phyloP scores from a whole-genome alignment of 495 filamentous ascomycete species.

The Mytilinidion resinicola region DNA sequence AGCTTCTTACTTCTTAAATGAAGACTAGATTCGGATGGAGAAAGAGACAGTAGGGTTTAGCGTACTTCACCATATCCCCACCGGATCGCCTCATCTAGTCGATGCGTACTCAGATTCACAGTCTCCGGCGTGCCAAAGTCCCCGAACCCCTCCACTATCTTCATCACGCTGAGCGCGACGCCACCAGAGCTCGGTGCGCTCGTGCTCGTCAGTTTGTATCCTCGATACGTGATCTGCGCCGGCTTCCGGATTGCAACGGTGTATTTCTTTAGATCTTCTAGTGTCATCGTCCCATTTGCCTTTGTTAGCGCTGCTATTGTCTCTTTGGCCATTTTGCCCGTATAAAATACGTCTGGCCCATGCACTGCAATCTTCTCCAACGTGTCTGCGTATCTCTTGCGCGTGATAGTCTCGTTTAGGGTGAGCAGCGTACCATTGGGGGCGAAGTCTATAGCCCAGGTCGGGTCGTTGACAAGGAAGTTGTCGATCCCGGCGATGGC shows the following conservation, averaged over 20 bases:
- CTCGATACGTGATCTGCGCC: constrained; percentile 63
- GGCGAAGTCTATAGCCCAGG: constrained; percentile 83
- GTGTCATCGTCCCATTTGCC: constrained; percentile 72
- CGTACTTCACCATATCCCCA: constrained; percentile 71
- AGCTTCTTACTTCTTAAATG: background rate
- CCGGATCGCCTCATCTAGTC: constrained; percentile 77
- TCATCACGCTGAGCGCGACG: constrained; percentile 66
- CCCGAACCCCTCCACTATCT: constrained; percentile 68
- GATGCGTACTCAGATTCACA: constrained; percentile 64
- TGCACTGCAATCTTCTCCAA: constrained; percentile 64
- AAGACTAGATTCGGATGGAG: no score
- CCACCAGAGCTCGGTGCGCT: constrained; percentile 68
- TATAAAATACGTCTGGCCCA: constrained; percentile 72
- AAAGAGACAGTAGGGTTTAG: no score
- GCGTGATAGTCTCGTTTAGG: constrained; percentile 68
- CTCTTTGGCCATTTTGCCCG: constrained; percentile 62
- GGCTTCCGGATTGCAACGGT: constrained; percentile 53
- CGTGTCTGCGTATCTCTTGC: constrained; percentile 71
- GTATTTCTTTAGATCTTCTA: constrained; percentile 70
- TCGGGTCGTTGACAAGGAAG: constrained; percentile 65
- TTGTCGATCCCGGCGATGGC: constrained; percentile 39
- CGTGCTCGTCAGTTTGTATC: constrained; percentile 59
- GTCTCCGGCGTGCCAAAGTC: constrained; percentile 47
- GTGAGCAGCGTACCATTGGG: constrained; percentile 66
- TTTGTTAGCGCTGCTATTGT: constrained; percentile 60